Evolutionary conservation across 768 basidiomycete genomes (phyloP).

Genomic region (Dentipellis sp.): DNA sequence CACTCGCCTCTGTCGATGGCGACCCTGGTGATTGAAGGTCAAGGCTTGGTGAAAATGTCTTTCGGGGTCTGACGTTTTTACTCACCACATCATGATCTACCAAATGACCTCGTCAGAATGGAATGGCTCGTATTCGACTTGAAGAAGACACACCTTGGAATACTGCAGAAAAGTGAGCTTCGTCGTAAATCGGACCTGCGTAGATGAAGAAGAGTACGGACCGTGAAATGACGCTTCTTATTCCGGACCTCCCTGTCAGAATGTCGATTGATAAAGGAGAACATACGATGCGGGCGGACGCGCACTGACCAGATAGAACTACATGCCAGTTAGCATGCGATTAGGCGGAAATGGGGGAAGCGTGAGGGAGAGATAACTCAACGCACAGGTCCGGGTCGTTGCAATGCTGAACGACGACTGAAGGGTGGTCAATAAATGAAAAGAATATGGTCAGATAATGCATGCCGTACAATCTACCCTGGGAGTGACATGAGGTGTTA

Average conservation of each 20-base stretch:
- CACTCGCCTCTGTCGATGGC: constrained; percentile 81
- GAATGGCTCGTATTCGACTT: neutral
- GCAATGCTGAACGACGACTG: constrained; percentile 67
- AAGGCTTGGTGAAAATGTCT: too few relatives aligned
- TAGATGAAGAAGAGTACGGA: constrained; percentile 24
- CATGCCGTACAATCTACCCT: constrained; percentile 35
- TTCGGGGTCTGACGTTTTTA: neutral
- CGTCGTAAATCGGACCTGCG: neutral
- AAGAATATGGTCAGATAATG: neutral
- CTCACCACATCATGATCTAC: constrained; percentile 83
- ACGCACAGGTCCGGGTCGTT: constrained; percentile 75
- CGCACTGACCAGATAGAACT: constrained; percentile 75
- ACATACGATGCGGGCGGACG: constrained; percentile 8
- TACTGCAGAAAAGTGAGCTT: constrained; percentile 34
- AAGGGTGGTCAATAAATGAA: neutral
- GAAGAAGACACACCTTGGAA: constrained; percentile 50
- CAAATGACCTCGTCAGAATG: neutral
- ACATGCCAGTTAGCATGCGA: constrained; percentile 2
- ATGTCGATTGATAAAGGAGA: constrained; percentile 10
- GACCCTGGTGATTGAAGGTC: constrained; percentile 46
- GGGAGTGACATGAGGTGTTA: constrained; percentile 34
- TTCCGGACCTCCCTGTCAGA: constrained; percentile 79
- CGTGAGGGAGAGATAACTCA: neutral
- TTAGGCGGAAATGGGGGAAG: neutral
- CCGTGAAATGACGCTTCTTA: constrained; percentile 77